These are phyloP conservation scores for Hypoxylon fuscum DNA, from an alignment of 495 filamentous ascomycete genomes.

Conservation along the genomic window DNA sequence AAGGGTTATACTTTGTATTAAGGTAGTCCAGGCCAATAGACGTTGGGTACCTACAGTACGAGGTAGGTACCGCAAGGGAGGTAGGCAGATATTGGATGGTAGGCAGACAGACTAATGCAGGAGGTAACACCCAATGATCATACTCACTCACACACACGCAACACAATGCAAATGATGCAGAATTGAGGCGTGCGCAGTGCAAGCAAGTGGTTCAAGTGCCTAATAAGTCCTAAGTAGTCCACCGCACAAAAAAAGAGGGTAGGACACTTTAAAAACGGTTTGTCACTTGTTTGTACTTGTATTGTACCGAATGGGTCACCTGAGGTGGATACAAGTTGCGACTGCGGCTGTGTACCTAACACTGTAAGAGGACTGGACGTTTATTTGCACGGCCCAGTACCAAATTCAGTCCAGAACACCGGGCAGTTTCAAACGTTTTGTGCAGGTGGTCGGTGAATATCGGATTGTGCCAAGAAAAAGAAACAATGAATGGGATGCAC, in stretches of 20 bases:
- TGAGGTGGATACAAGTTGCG: constrained; percentile 2
- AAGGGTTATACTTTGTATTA: constrained; percentile 18
- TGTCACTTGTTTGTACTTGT: not conserved
- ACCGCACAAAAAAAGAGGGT: constrained; percentile 2
- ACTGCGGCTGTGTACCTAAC: not conserved
- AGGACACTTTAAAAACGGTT: constrained; percentile 1
- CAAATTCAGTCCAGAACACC: not conserved
- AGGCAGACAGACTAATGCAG: constrained; percentile 33
- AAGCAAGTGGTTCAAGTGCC: constrained; percentile 16
- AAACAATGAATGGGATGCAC: constrained; percentile 23
- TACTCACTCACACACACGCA: constrained; percentile 9
- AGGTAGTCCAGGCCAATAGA: constrained; percentile 24
- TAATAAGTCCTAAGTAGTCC: constrained; percentile 19
- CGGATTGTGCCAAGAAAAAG: constrained; percentile 3
- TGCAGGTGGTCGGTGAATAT: constrained; percentile 9
- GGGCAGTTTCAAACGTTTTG: constrained; percentile 8
- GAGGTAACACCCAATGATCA: constrained; percentile 38
- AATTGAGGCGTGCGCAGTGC: constrained; percentile 16
- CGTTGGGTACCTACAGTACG: constrained; percentile 18
- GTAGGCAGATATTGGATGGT: constrained; percentile 13
- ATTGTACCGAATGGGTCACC: constrained; percentile 2
- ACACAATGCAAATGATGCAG: constrained; percentile 10
- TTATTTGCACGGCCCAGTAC: not conserved
- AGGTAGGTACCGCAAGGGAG: constrained; percentile 22
- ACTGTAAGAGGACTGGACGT: not conserved